Evolutionary conservation across 148 eudicot genomes (phyloP), one percentile per base, ranked within the genome.

Genomic region (Vaccinium macrocarpon): DNA sequence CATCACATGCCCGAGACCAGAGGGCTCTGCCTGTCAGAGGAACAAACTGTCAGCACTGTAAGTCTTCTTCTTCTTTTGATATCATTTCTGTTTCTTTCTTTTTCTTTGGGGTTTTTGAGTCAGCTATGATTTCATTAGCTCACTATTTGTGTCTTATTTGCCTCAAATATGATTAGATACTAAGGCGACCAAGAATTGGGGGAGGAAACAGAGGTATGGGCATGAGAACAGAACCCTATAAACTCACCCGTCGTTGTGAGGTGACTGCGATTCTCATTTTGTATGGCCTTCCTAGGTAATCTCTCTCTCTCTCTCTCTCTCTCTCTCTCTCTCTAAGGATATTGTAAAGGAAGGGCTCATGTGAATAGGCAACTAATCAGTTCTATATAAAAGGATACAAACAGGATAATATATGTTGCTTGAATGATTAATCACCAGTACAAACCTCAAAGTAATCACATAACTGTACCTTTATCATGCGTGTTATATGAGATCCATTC

Each of bases 11-110:
- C 99, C 7, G 99, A 97, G 88, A 97, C 99, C 46, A 93, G 99
- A 94, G 99, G 99, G 78, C 99, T 97, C 83, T 97, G 99, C 91
- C 91, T 97, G 23, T 97, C 99, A 32, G 99, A 97, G 90, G 99
- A 95, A 89, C 99, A 94, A 85, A 97, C 99, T 49, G 90, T 97
- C 74, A 93, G 93, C 87, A 94, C 92, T 79, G 99, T 97, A 89
- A 56, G 93, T 82, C 53, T 50, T 71, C 71, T n/a, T 46, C 59
- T 64, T 52, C 29, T n/a, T 57, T 64, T 64, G 11, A 10, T 64
- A 16, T 25, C 70, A 73, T 21, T 84, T 79, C 52, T 32, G 10
- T 23, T 13, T 4, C 16, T 21, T 84, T 79, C 52, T 32, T 6
- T 23, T 13, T 4, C 16, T 25, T 13, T 84, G 0, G 16, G 21